Conservation (phyloP, 768 basidiomycete species). For the Plicaturopsis crispa region DNA sequence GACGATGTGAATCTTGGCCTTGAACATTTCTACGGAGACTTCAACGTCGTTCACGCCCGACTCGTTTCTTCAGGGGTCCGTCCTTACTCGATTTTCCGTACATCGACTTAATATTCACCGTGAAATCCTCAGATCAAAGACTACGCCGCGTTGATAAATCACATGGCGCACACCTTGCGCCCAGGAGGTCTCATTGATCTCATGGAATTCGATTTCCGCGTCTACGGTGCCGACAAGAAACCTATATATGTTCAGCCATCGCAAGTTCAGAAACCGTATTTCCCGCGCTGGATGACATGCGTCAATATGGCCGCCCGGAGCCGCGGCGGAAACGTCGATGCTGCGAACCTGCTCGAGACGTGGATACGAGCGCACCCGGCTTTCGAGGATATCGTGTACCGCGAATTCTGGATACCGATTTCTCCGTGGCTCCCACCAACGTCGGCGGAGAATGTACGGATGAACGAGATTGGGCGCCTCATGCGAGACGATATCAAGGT, state of each 20-base stretch:
- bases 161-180: conserved; percentile 58
- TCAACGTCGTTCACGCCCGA: conserved; percentile 69
- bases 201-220: conserved; percentile 61
- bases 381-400: conserved; percentile 52
- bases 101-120: conserved; percentile 11
- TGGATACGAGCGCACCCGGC: conserved; percentile 49
- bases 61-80: conserved; percentile 69
- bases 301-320: conserved; percentile 42
- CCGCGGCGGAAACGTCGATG: conserved; percentile 57
- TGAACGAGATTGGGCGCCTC: conserved; percentile 29
- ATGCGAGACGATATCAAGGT: conserved; percentile 60
- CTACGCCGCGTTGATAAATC: conserved; percentile 54
- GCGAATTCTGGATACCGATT: conserved; percentile 57
- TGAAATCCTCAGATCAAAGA: conserved; percentile 50
- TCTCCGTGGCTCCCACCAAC: conserved; percentile 36
- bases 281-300: conserved; percentile 55
- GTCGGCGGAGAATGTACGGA: conserved; percentile 27
- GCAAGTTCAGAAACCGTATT: conserved; percentile 44
- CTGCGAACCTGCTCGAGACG: conserved; percentile 43
- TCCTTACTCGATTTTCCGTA: conserved; percentile 9
- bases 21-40: conserved; percentile 74
- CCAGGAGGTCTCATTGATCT: conserved; percentile 64
- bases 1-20: conserved; percentile 82
- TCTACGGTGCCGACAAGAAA: conserved; percentile 45
- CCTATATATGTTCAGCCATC: conserved; percentile 35